Percentiles rank a stretch among this genome's conserved stretches.
These are phyloP conservation scores for Scalesia atractyloides DNA, from an alignment of 129 eudicot genomes.

Conservation along the genomic window DNA sequence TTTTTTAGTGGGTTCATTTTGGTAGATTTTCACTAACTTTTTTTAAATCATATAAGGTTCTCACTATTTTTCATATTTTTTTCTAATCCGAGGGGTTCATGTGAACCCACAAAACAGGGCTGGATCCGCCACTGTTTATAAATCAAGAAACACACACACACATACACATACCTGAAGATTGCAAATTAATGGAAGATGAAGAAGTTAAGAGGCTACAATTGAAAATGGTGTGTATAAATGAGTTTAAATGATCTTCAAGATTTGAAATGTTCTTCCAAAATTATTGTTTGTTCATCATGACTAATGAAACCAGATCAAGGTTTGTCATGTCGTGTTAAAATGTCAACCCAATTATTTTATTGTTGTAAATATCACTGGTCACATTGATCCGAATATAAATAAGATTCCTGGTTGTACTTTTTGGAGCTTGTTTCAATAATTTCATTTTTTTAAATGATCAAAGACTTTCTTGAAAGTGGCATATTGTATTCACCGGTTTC, in stretches of 20 bases:
- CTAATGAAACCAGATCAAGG: slow-evolving; percentile 22
- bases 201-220: slow-evolving; percentile 15
- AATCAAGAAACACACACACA: neutral
- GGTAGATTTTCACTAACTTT: no score
- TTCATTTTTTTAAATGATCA: slow-evolving; percentile 6
- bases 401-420: slow-evolving; percentile 15
- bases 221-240: neutral
- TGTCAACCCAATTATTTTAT: neutral
- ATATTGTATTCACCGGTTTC: neutral
- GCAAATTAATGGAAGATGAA: slow-evolving; percentile 5
- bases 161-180: slow-evolving; percentile 12
- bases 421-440: slow-evolving; percentile 19
- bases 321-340: slow-evolving; percentile 18
- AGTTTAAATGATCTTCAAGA: neutral
- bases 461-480: slow-evolving; percentile 19
- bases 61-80: no score
- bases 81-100: no score
- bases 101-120: no score
- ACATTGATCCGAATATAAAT: neutral
- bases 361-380: slow-evolving; percentile 4
- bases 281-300: neutral
- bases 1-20: no score
- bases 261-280: neutral
- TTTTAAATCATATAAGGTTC: no score
- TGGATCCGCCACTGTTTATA: no score